Evolutionary conservation across 345 rosid genomes (phyloP).

Genomic region (Eucalyptus erythrocorys): DNA sequence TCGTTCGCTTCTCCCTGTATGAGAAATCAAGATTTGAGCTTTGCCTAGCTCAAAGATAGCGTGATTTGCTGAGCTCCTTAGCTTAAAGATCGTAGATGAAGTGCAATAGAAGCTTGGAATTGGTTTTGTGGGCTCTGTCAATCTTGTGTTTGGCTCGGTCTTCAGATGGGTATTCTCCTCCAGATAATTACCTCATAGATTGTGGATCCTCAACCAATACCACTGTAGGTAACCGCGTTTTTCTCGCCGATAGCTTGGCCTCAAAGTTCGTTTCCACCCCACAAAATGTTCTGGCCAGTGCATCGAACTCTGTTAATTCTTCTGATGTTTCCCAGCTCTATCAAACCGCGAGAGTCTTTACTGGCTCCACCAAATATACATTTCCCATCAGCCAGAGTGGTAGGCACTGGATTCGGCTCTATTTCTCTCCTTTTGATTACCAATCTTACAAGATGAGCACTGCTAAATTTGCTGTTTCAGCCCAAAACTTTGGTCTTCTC

Average conservation of each 20-base stretch:
- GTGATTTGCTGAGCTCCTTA: background rate
- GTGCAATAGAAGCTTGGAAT: background rate
- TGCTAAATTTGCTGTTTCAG: constrained; percentile 50
- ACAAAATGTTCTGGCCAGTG: constrained; percentile 19
- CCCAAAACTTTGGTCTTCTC: constrained; percentile 41
- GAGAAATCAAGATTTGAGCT: background rate
- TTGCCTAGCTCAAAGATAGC: background rate
- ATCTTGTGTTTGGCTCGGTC: constrained; percentile 25
- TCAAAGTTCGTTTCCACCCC: constrained; percentile 41
- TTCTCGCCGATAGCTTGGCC: constrained; percentile 46
- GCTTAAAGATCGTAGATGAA: background rate
- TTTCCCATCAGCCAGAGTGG: constrained; percentile 41
- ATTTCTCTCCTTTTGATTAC: constrained; percentile 57
- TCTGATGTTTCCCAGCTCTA: constrained; percentile 41
- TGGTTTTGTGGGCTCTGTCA: constrained; percentile 11
- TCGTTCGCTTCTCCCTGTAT: background rate
- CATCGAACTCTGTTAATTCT: constrained; percentile 14
- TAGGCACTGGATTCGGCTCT: constrained; percentile 86
- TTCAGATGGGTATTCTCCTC: constrained; percentile 47
- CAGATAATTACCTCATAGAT: constrained; percentile 62
- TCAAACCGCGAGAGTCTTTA: constrained; percentile 64
- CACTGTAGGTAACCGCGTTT: constrained; percentile 40
- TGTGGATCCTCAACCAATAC: constrained; percentile 66
- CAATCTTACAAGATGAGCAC: constrained; percentile 38
- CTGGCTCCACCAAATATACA: constrained; percentile 45